Evolutionary conservation across 148 eudicot species (phyloP).

Genomic region (Chenopodium album): DNA sequence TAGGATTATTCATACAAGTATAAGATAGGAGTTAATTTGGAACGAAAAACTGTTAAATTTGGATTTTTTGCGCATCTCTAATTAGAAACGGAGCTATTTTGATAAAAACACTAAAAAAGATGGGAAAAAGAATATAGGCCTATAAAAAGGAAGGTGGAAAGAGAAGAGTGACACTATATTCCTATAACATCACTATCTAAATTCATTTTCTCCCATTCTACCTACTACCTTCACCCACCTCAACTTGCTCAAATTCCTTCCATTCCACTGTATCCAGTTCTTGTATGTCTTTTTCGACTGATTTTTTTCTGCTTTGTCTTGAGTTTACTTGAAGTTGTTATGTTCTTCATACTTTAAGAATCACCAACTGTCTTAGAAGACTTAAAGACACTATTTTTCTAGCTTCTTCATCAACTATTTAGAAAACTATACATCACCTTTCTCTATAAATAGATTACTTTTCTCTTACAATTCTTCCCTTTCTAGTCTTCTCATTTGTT

Average conservation of each 20-base stretch:
- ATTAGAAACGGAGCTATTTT: background rate
- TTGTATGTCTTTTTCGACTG: constrained; percentile 17
- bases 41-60: background rate
- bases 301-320: constrained; percentile 7
- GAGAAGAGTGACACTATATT: constrained; percentile 5
- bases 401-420: constrained; percentile 11
- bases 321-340: constrained; percentile 30
- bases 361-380: constrained; percentile 10
- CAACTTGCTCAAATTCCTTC: constrained; percentile 30
- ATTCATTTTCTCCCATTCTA: constrained; percentile 37
- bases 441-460: background rate
- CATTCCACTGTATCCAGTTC: constrained; percentile 12
- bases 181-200: constrained; percentile 30
- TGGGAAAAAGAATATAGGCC: too few species aligned
- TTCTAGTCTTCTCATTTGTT: background rate
- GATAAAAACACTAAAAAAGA: background rate
- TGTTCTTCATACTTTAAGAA: constrained; percentile 23
- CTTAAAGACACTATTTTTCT: background rate
- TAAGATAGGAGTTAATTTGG: background rate
- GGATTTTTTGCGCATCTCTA: background rate
- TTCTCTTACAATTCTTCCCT: background rate
- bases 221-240: constrained; percentile 46
- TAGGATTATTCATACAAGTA: background rate
- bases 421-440: background rate
- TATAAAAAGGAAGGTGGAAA: constrained; percentile 1